Evolutionary conservation across 1,284 basidiomycete species (phyloP), one percentile per base, ranked within the genome.

Genomic region (Ustilago tritici): DNA sequence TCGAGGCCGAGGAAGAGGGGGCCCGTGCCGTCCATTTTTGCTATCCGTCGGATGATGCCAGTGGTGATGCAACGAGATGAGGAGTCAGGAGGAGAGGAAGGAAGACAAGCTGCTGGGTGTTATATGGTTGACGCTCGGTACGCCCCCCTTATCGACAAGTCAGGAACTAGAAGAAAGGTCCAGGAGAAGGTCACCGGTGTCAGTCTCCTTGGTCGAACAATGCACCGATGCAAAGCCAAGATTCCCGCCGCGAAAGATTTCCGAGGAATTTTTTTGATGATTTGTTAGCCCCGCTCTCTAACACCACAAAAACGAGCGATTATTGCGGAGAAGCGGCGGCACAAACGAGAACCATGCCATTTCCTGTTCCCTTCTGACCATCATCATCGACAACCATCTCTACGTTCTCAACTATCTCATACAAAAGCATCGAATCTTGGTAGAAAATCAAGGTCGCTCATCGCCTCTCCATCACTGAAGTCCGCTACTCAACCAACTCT

Each of bases 1-100:
- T 96, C 94, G 65, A 95, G 89, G 14, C 94, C 94, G 32, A 95
- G 91, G 85, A 94, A 95, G 63, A 92, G 90, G 1, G 83, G 65
- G 15, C 46, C 35, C 3, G 47, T 32, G 53, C 47, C 61, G 15
- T 58, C n/a, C 68, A 70, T 76, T 8, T 52, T 58, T 8, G n/a
- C 10, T 38, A 38, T 38, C 14, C n/a, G 19, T 17, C 43, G 7
- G n/a, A 19, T 46, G 40, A 46, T 46, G 43, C 10, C 19, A 19
- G 43, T 38, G 31, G 19, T 40, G 14, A 7, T 50, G 49, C n/a
- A 19, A 50, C n/a, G 9, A 12, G 12, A 31, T 4, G 34, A 57
- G 15, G 23, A 31, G 34, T 19, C 10, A 17, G 40, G 3, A 3
- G 56, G n/a, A 11, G 31, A 14, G 28, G 9, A 34, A 31, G 10